Evolutionary conservation across 148 eudicot genomes (phyloP).

Genomic region (Dianthus caryophyllus): DNA sequence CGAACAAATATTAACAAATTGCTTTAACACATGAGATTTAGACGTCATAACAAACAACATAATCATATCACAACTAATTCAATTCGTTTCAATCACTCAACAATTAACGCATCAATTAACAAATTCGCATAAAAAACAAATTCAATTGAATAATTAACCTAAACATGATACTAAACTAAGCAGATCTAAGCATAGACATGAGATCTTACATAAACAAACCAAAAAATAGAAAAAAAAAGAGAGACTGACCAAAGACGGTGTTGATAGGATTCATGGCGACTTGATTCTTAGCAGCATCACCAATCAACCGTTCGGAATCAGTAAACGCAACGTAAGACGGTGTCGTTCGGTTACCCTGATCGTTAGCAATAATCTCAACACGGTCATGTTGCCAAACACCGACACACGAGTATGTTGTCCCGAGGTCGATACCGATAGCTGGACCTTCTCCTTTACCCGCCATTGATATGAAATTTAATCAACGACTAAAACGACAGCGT

Average conservation of each 20-base stretch:
- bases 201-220: neutral
- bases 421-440: slow-evolving; percentile 28
- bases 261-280: slow-evolving; percentile 35
- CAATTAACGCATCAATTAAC: no score
- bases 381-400: slow-evolving; percentile 33
- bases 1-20: no score
- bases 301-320: slow-evolving; percentile 27
- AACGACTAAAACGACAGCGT: neutral
- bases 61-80: no score
- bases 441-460: slow-evolving; percentile 31
- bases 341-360: slow-evolving; percentile 31
- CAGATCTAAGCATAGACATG: neutral
- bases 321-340: slow-evolving; percentile 35
- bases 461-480: neutral
- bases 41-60: no score
- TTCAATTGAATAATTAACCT: no score
- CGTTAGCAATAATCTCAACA: slow-evolving; percentile 32
- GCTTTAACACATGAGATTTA: no score
- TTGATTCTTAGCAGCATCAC: slow-evolving; percentile 33
- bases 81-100: no score
- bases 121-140: no score
- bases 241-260: slow-evolving; percentile 26
- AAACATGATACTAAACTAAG: no score
- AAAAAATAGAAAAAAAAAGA: neutral
- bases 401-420: slow-evolving; percentile 25